Percentiles rank a stretch among this genome's conserved stretches.
Evolutionary conservation across 2,329 filamentous ascomycete species (phyloP).

Genomic region (Apiospora saccharicola): DNA sequence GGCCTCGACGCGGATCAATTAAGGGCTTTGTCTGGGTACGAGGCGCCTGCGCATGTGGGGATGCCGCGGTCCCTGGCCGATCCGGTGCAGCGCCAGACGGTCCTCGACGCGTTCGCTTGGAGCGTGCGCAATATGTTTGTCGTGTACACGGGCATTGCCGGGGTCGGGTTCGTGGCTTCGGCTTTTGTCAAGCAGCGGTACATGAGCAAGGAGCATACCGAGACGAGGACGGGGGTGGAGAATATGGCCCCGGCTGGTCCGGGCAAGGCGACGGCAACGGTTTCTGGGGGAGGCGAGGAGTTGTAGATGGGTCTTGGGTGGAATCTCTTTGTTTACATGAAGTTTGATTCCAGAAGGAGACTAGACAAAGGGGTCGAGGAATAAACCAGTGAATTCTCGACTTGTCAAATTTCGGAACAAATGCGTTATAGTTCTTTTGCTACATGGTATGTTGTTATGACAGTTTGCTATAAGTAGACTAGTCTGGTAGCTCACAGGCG

Average conservation of each 20-base stretch:
- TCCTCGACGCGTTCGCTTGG: constrained; percentile 55
- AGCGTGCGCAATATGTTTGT: constrained; percentile 59
- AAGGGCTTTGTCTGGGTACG: constrained; percentile 46
- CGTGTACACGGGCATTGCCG: constrained; percentile 52
- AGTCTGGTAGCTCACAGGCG: neutral
- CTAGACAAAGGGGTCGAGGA: neutral
- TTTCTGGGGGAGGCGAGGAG: neutral
- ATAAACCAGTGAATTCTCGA: neutral
- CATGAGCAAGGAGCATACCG: constrained; percentile 57
- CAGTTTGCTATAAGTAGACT: neutral
- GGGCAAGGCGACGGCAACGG: neutral
- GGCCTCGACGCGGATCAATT: constrained; percentile 40
- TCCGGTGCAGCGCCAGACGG: constrained; percentile 44
- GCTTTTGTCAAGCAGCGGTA: constrained; percentile 52
- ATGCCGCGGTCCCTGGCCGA: constrained; percentile 49
- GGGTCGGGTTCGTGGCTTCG: constrained; percentile 48
- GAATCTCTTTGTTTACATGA: neutral
- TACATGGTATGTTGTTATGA: neutral
- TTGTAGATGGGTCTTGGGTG: neutral
- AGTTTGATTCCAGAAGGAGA: neutral
- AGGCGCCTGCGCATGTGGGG: constrained; percentile 55
- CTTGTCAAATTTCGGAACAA: neutral
- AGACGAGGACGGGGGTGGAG: constrained; percentile 57
- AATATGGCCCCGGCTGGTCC: constrained; percentile 33
- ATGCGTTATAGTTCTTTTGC: neutral